Evolutionary conservation across 257 asterid species (phyloP).

Genomic region (Jaltomata sinuosa): DNA sequence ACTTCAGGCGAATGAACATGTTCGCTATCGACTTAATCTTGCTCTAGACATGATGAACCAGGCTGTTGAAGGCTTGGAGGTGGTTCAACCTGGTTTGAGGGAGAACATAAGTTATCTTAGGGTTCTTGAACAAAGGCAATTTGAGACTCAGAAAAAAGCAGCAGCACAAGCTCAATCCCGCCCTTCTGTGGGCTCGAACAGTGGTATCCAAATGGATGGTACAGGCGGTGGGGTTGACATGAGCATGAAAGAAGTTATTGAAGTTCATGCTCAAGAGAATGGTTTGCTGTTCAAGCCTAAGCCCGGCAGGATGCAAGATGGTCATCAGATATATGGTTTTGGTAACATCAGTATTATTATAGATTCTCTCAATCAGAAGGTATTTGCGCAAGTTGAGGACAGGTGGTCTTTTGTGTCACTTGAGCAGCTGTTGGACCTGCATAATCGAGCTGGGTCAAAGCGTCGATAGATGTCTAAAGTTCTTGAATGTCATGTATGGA

Average conservation of each 20-base stretch:
- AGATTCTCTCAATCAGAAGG: slow-evolving; percentile 60
- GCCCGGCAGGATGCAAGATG: slow-evolving; percentile 82
- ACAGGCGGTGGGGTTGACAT: slow-evolving; percentile 12
- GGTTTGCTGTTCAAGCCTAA: slow-evolving; percentile 32
- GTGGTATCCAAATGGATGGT: slow-evolving; percentile 10
- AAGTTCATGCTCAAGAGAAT: slow-evolving; percentile 27
- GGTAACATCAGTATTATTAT: slow-evolving; percentile 65
- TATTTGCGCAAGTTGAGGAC: slow-evolving; percentile 63
- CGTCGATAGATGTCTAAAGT: slow-evolving; percentile 16
- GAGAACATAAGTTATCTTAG: slow-evolving; percentile 63
- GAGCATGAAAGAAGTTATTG: slow-evolving; percentile 34
- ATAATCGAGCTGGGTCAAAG: slow-evolving; percentile 39
- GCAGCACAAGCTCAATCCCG: slow-evolving; percentile 58
- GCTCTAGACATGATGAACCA: slow-evolving; percentile 81
- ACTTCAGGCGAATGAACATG: slow-evolving; percentile 63
- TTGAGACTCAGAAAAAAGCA: slow-evolving; percentile 69
- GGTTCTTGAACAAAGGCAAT: slow-evolving; percentile 71
- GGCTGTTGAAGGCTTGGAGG: slow-evolving; percentile 81
- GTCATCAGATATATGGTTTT: slow-evolving; percentile 75
- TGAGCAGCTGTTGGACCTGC: slow-evolving; percentile 73
- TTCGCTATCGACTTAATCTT: slow-evolving; percentile 44
- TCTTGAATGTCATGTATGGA: background rate
- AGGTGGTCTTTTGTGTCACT: slow-evolving; percentile 64
- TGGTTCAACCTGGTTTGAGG: slow-evolving; percentile 66
- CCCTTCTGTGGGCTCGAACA: slow-evolving; percentile 6